Conservation (phyloP, 108 stramenopile genomes). For the Skeletonema potamos region DNA sequence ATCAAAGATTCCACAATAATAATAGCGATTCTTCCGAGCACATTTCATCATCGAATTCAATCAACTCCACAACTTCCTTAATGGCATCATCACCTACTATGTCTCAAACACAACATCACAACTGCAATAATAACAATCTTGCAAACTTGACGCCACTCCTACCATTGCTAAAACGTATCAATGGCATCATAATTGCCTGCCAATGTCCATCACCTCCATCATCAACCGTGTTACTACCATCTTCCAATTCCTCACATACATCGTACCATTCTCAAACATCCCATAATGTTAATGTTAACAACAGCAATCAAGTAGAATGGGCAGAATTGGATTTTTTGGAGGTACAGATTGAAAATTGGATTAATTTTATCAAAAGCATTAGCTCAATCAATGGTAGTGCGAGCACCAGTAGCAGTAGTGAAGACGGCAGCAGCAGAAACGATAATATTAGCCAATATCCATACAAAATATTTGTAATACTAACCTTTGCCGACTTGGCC, state of each 20-base stretch:
- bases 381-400: not conserved
- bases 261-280: not conserved
- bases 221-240: not conserved
- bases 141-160: slow-evolving; percentile 5
- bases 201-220: slow-evolving; percentile 17
- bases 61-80: not conserved
- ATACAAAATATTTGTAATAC: not conserved
- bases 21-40: not conserved
- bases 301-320: not conserved
- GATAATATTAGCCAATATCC: not conserved
- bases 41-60: not conserved
- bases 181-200: slow-evolving; percentile 21
- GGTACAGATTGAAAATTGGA: slow-evolving; percentile 12
- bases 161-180: slow-evolving; percentile 14
- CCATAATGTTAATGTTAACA: not conserved
- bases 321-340: slow-evolving; percentile 18
- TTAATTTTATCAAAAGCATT: not conserved
- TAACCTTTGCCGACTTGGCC: slow-evolving; percentile 13
- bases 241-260: slow-evolving; percentile 9
- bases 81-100: not conserved
- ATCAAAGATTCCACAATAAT: not conserved
- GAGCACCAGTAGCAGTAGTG: not conserved
- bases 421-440: not conserved
- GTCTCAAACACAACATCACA: not conserved
- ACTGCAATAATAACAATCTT: not conserved